These are phyloP conservation scores for Saksenaea oblongispora DNA, from an alignment of 371 early-diverging fungal species.

Conservation along the genomic window DNA sequence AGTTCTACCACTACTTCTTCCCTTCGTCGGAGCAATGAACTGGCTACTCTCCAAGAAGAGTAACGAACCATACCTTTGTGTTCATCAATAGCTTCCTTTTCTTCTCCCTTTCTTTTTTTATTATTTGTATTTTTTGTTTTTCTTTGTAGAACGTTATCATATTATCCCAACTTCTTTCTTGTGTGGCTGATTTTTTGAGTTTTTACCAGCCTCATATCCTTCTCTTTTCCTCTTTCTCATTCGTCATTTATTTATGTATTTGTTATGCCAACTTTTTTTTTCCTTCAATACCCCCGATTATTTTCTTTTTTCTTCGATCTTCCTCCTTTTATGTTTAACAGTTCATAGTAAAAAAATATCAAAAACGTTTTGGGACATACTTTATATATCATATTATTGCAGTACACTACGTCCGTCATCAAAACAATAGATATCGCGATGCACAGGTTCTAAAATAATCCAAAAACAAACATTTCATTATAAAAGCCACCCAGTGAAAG, in stretches of 20 bases:
- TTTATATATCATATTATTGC: too few species aligned
- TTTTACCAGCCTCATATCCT: not conserved
- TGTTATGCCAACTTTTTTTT: not conserved
- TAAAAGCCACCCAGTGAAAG: too few species aligned
- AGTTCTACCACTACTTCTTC: constrained; percentile 30
- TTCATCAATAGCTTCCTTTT: too few species aligned
- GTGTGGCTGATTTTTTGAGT: not conserved
- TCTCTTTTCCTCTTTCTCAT: not conserved
- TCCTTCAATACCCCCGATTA: not conserved
- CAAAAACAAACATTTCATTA: too few species aligned
- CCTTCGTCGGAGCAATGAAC: constrained; percentile 41
- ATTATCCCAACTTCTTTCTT: not conserved
- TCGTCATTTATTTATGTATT: not conserved
- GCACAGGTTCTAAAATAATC: too few species aligned
- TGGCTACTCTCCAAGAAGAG: constrained; percentile 49
- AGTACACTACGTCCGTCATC: too few species aligned
- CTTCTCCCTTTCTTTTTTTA: not conserved
- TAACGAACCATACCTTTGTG: constrained; percentile 6
- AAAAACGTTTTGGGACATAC: not conserved
- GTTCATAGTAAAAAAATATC: not conserved
- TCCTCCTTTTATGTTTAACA: not conserved
- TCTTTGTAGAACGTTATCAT: constrained; percentile 3
- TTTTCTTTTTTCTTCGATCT: not conserved
- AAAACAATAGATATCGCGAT: too few species aligned
- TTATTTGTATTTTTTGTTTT: constrained; percentile 1